These are phyloP conservation scores for Zizania latifolia DNA, from an alignment of 176 grass and related monocot genomes.

Conservation along the genomic window DNA sequence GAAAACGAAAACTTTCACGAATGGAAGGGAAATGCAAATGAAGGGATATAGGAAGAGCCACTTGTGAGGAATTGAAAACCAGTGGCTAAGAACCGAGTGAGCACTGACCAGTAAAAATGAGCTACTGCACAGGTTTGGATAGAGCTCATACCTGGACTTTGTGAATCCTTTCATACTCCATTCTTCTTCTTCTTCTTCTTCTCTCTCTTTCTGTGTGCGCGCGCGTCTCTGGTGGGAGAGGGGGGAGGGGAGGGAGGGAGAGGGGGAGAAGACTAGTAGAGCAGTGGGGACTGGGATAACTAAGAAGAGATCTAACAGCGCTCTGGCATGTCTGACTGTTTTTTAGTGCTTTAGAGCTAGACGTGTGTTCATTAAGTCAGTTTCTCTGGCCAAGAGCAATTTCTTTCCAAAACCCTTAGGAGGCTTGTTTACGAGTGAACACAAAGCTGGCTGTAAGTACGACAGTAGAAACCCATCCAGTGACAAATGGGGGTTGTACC, in stretches of 20 bases:
- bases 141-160: constrained; percentile 72
- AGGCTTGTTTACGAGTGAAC: no score
- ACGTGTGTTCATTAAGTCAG: no score
- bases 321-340: constrained; percentile 19
- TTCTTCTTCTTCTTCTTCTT: constrained; percentile 28
- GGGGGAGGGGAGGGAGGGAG: neutral
- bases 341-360: constrained; percentile 9
- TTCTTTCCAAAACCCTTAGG: neutral
- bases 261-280: neutral
- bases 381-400: neutral
- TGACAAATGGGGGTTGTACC: neutral
- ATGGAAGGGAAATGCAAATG: neutral
- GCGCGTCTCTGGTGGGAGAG: neutral
- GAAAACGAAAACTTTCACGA: neutral
- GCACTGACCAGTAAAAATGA: neutral
- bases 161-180: constrained; percentile 98
- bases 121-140: neutral
- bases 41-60: neutral
- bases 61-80: neutral
- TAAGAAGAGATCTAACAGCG: constrained; percentile 36
- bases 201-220: neutral
- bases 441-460: neutral
- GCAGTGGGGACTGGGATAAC: neutral
- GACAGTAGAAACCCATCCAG: neutral
- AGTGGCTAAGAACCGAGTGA: constrained; percentile 10